Percentiles rank a stretch among this genome's conserved stretches.
Evolutionary conservation across 805 yeast genomes (phyloP).

Genomic region (Candida michaelii): DNA sequence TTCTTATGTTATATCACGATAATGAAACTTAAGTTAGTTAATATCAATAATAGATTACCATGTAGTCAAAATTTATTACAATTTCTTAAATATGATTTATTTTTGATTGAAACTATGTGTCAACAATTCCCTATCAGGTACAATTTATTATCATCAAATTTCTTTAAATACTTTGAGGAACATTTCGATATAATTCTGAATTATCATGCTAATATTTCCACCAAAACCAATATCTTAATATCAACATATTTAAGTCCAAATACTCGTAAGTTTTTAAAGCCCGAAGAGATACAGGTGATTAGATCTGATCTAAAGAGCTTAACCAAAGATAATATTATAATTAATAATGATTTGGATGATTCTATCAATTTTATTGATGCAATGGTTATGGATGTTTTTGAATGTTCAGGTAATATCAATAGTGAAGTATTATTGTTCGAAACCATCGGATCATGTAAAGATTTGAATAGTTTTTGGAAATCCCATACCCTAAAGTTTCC

Average conservation of each 20-base stretch:
- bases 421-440: conserved; percentile 27
- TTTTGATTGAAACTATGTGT: conserved; percentile 12
- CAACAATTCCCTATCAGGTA: conserved; percentile 12
- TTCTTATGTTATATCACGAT: conserved; percentile 10
- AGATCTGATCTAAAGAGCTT: conserved; percentile 4
- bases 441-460: conserved; percentile 17
- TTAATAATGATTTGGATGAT: conserved; percentile 11
- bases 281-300: conserved; percentile 10
- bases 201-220: conserved; percentile 11
- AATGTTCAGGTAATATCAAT: conserved; percentile 27
- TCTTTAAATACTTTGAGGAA: conserved; percentile 11
- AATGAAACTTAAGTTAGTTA: conserved; percentile 10
- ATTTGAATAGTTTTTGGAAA: conserved; percentile 21
- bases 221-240: conserved; percentile 10
- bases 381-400: conserved; percentile 23
- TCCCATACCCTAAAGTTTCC: conserved; percentile 17
- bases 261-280: conserved; percentile 12
- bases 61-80: conserved; percentile 8
- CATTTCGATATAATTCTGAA: conserved; percentile 4
- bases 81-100: conserved; percentile 13
- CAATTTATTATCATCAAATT: conserved; percentile 9
- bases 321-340: not conserved
- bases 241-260: conserved; percentile 14
- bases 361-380: conserved; percentile 12
- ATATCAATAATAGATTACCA: conserved; percentile 4